Percentiles rank a stretch among this genome's conserved stretches.
Conservation (phyloP, 441 rosid genomes). For the Eruca vesicaria region DNA sequence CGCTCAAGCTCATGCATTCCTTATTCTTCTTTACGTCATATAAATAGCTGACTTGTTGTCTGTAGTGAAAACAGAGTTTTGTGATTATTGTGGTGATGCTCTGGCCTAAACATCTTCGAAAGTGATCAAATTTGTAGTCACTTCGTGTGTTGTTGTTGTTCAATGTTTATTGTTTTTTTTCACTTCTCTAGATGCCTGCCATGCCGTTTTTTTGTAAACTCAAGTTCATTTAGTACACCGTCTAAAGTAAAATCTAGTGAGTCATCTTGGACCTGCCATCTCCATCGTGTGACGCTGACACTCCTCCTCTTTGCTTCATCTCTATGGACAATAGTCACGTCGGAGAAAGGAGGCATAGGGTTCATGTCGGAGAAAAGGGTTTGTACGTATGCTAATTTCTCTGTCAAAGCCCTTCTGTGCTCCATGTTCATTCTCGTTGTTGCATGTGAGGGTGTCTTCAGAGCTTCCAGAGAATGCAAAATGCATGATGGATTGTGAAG, state of each 20-base stretch:
- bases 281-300: neutral
- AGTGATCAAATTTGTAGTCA: neutral
- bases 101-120: slow-evolving; percentile 9
- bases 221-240: neutral
- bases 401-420: neutral
- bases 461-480: slow-evolving; percentile 67
- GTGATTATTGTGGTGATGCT: slow-evolving; percentile 28
- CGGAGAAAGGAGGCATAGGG: slow-evolving; percentile 65
- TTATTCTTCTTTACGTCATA: slow-evolving; percentile 2
- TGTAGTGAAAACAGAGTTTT: slow-evolving; percentile 21
- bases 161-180: neutral
- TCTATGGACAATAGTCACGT: slow-evolving; percentile 4
- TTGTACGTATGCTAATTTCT: neutral
- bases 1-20: neutral
- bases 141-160: slow-evolving; percentile 2
- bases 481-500: slow-evolving; percentile 85
- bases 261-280: neutral
- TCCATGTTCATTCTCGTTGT: neutral
- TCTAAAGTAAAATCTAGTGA: neutral
- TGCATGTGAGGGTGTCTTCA: slow-evolving; percentile 22
- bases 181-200: neutral
- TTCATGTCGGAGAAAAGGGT: slow-evolving; percentile 71
- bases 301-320: neutral
- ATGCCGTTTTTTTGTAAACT: too few relatives aligned
- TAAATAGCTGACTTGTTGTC: neutral